phyloP scores from a whole-genome alignment of 2,329 filamentous ascomycete species.

The Tothia fuscella region DNA sequence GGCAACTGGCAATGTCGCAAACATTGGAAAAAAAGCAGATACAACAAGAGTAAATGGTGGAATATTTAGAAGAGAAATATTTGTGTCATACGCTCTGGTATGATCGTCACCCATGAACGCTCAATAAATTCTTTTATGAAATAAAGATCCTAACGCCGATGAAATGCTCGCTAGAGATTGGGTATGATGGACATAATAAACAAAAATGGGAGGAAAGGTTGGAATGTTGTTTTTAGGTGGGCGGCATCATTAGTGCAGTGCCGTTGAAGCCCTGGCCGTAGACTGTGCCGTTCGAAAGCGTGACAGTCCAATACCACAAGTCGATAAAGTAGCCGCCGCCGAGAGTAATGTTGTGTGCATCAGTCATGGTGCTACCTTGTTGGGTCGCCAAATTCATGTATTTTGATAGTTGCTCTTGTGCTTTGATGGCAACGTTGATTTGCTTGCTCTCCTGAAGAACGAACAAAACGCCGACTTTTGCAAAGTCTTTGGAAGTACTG shows the following conservation, averaged over 20 bases:
- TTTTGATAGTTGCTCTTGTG: conserved; percentile 30
- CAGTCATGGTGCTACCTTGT: conserved; percentile 13
- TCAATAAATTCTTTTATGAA: neutral
- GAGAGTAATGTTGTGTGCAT: conserved; percentile 17
- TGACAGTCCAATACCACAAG: conserved; percentile 8
- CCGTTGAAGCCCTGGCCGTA: conserved; percentile 10
- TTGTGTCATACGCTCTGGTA: neutral
- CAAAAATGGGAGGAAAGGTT: neutral
- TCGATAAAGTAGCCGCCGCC: conserved; percentile 16
- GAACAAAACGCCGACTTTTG: conserved; percentile 32
- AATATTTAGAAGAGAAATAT: neutral
- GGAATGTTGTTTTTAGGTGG: neutral
- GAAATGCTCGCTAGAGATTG: neutral
- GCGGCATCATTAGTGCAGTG: conserved; percentile 1
- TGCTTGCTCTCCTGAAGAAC: conserved; percentile 30
- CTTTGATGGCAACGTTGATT: conserved; percentile 28
- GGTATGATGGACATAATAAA: neutral
- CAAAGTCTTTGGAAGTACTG: conserved; percentile 30
- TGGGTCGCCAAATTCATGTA: conserved; percentile 18
- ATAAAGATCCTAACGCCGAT: neutral
- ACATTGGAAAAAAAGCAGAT: neutral
- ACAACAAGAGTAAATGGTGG: neutral
- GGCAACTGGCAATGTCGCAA: neutral
- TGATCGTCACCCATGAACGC: too few relatives aligned
- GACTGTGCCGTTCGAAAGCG: conserved; percentile 9